phyloP scores from a whole-genome alignment of 1,284 basidiomycete genomes.

The Pseudozyma hubeiensis region DNA sequence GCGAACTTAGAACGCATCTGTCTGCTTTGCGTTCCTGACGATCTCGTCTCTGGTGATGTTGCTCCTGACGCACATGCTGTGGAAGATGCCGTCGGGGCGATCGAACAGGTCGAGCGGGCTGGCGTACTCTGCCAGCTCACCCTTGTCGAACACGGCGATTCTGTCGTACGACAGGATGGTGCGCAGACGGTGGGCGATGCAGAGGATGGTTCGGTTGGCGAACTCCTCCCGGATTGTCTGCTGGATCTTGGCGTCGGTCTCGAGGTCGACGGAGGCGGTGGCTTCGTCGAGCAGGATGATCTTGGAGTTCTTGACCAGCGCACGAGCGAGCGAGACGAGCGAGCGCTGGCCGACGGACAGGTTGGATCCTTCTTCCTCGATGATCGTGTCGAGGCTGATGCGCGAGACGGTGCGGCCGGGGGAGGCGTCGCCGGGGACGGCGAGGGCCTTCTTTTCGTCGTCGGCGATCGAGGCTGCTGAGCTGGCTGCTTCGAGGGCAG shows the following conservation, averaged over 20 bases:
- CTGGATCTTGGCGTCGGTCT: slow-evolving; percentile 86
- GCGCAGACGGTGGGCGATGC: slow-evolving; percentile 78
- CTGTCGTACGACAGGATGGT: slow-evolving; percentile 85
- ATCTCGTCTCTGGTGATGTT: slow-evolving; percentile 74
- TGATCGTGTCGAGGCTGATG: slow-evolving; percentile 64
- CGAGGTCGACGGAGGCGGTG: slow-evolving; percentile 80
- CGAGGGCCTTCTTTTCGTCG: slow-evolving; percentile 35
- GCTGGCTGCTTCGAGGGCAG: slow-evolving; percentile 21
- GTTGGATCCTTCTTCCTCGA: slow-evolving; percentile 68
- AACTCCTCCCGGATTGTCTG: slow-evolving; percentile 87
- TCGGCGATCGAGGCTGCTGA: slow-evolving; percentile 22
- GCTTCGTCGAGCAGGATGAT: slow-evolving; percentile 74
- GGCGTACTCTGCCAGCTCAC: slow-evolving; percentile 79
- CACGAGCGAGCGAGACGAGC: slow-evolving; percentile 68
- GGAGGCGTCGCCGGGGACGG: slow-evolving; percentile 24
- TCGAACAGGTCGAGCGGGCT: slow-evolving; percentile 76
- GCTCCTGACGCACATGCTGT: slow-evolving; percentile 79
- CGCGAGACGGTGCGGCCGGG: slow-evolving; percentile 37
- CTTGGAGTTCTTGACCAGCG: slow-evolving; percentile 64
- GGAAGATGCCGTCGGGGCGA: slow-evolving; percentile 74
- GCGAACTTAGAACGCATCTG: slow-evolving; percentile 3
- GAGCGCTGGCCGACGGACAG: slow-evolving; percentile 68
- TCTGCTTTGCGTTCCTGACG: slow-evolving; percentile 24
- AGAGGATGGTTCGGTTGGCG: slow-evolving; percentile 80
- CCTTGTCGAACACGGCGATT: slow-evolving; percentile 82